phyloP scores from a whole-genome alignment of 2,329 filamentous ascomycete species.

The Arthrobotrys pseudoclavata region DNA sequence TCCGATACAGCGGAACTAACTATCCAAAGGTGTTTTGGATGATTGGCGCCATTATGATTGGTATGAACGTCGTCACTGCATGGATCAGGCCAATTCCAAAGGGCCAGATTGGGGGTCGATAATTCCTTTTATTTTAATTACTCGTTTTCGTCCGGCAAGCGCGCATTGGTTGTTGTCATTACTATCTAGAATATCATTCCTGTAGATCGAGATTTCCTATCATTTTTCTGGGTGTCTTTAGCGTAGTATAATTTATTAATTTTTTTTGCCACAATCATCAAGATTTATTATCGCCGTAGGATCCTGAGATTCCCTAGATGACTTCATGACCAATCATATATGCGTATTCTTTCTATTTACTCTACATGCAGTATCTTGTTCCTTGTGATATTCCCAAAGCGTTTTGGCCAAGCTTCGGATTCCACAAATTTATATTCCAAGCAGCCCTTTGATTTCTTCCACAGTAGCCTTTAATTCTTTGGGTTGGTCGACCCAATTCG shows the following conservation, averaged over 20 bases:
- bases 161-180: neutral
- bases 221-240: conserved; percentile 6
- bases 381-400: neutral
- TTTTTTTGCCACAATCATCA: neutral
- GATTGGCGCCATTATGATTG: conserved; percentile 81
- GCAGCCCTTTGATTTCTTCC: conserved; percentile 43
- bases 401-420: neutral
- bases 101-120: conserved; percentile 70
- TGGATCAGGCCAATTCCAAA: conserved; percentile 75
- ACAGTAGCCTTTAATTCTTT: conserved; percentile 47
- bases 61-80: conserved; percentile 75
- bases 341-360: neutral
- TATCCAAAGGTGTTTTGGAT: conserved; percentile 84
- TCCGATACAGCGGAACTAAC: conserved; percentile 78
- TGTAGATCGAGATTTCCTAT: conserved; percentile 6
- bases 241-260: conserved; percentile 11
- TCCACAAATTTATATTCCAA: conserved; percentile 33
- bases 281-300: conserved; percentile 3
- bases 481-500: conserved; percentile 49
- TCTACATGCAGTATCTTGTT: neutral
- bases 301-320: neutral
- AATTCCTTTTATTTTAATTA: conserved; percentile 5
- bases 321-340: neutral
- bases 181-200: neutral
- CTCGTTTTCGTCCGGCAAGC: neutral